These are phyloP conservation scores for Rhododendron henanense DNA, from an alignment of 148 eudicot species.

Conservation along the genomic window DNA sequence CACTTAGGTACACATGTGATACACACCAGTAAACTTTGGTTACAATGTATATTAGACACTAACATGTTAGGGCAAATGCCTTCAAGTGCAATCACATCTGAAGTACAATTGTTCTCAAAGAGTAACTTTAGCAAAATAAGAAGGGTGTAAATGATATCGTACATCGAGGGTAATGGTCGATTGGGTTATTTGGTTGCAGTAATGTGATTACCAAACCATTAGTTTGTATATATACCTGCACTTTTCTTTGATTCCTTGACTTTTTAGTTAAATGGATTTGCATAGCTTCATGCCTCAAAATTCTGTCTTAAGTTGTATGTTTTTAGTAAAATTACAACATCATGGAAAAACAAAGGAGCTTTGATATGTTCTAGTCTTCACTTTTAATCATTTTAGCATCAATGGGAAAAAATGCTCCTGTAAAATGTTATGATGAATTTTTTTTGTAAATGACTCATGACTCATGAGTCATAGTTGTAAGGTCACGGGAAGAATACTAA, in stretches of 20 bases:
- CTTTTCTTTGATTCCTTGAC: neutral
- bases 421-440: neutral
- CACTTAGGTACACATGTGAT: too few relatives aligned
- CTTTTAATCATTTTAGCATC: neutral
- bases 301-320: neutral
- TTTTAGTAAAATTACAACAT: neutral
- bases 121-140: neutral
- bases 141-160: neutral
- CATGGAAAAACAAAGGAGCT: neutral
- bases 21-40: too few relatives aligned
- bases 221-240: neutral
- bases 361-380: neutral
- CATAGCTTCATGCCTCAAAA: neutral
- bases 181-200: neutral
- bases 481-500: neutral
- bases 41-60: neutral
- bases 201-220: neutral
- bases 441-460: neutral
- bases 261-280: neutral
- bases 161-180: neutral
- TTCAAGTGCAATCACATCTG: neutral
- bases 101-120: neutral
- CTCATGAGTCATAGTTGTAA: neutral
- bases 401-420: neutral
- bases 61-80: neutral